Conservation (phyloP, 2,329 filamentous ascomycete genomes). For the Cordyceps fumosorosea region DNA sequence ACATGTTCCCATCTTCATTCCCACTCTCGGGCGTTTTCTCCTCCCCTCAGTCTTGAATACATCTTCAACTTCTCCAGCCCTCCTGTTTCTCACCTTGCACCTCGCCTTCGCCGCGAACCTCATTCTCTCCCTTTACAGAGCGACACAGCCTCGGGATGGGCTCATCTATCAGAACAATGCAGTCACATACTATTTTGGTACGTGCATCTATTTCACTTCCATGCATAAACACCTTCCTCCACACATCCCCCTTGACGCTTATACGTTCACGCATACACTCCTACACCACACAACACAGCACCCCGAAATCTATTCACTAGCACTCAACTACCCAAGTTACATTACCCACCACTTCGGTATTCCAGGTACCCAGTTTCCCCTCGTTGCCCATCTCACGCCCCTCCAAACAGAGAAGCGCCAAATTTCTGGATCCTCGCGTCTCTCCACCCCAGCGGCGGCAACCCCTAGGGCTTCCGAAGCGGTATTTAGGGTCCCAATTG, state of each 20-base stretch:
- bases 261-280: no score
- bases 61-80: no score
- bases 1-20: not conserved
- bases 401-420: not conserved
- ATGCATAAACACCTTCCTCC: no score
- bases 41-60: not conserved
- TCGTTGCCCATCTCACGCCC: not conserved
- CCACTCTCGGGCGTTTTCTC: not conserved
- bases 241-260: not conserved
- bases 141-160: not conserved
- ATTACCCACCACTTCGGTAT: not conserved
- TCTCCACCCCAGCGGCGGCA: not conserved
- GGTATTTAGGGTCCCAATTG: not conserved
- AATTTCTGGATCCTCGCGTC: not conserved
- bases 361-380: not conserved
- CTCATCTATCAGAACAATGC: not conserved
- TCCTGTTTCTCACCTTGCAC: not conserved
- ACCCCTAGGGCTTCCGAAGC: no score
- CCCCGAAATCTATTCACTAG: not conserved
- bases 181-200: not conserved
- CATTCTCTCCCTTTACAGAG: not conserved
- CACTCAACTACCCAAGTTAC: no score
- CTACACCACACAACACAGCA: not conserved
- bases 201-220: not conserved
- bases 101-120: not conserved